Base-by-base conservation (phyloP, 345 rosid species). In the Eucalyptus decipiens region DNA sequence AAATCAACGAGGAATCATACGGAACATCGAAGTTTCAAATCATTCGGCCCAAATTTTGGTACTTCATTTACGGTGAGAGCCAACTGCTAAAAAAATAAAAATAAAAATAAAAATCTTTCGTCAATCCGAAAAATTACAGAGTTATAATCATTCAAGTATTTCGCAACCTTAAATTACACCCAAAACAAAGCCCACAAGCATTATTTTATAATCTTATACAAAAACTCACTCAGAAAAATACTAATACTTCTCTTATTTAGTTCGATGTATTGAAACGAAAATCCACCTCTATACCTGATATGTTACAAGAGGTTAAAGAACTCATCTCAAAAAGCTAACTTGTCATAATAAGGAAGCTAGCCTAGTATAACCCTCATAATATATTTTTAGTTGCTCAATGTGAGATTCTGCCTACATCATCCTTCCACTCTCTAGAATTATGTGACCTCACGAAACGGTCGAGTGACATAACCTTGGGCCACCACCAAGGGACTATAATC, bases 91-190 rank as follows among this genome's bases (percentile, higher is more conserved):
- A 65, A 6, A 15, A 52, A 52, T 52, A 48, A 47, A 8, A 40
- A 40, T 4, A 50, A 17, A 19, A 52, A 52, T 0, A 15, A 1
- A 65, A 65, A n/a, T 4, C 3, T n/a, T n/a, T 16, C 0, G 34
- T n/a, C 37, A 65, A 65, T 65, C 5, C 5, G 2, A 1, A 65
- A 16, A 65, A 30, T 65, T 65, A 65, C 2, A n/a, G 0, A 65
- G 11, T 65, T 65, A 65, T n/a, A 65, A 65, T 65, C 3, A 13
- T 65, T 30, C 76, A 65, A n/a, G 37, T 65, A 30, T 65, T 65
- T n/a, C 5, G 0, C 37, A 37, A 10, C 12, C 56, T 19, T 52
- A 19, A 16, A 65, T 37, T 76, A 1, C 13, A 76, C 15, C 3
- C 14, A 76, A 37, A 21, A 6, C 2, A 76, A 76, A 76, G 37